These are phyloP conservation scores for Cladorrhinum sp. DNA, from an alignment of 2,329 filamentous ascomycete species.

Conservation along the genomic window DNA sequence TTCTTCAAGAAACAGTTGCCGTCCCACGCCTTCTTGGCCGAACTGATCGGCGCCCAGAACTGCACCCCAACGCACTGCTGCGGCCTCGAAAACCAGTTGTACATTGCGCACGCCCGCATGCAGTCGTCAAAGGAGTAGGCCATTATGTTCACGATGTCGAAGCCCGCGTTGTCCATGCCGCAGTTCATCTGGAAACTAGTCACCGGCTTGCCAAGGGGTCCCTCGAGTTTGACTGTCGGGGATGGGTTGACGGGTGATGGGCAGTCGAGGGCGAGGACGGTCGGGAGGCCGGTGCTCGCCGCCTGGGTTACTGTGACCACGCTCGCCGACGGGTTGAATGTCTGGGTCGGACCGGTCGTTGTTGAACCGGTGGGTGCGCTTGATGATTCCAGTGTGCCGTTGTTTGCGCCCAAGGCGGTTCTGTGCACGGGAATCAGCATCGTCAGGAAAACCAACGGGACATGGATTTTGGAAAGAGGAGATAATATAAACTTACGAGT, in stretches of 20 bases:
- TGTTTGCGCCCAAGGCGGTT: neutral
- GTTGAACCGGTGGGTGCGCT: neutral
- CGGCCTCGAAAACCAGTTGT: neutral
- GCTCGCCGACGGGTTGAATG: neutral
- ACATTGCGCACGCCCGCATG: neutral
- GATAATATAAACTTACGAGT: neutral
- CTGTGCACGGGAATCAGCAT: neutral
- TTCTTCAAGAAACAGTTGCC: neutral
- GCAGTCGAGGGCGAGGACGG: neutral
- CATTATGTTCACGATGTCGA: neutral
- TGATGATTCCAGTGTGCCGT: neutral
- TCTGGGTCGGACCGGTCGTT: neutral
- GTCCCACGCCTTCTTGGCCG: neutral
- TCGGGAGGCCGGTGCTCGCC: neutral
- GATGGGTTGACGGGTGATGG: neutral
- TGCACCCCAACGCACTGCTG: neutral
- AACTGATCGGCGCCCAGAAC: neutral
- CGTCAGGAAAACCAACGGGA: neutral
- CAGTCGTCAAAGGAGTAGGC: neutral
- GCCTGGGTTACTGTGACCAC: neutral
- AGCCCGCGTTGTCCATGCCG: neutral
- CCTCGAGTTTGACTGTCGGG: neutral
- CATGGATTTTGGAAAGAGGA: neutral
- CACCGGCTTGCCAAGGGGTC: neutral
- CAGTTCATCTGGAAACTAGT: neutral